Evolutionary conservation across 2,329 filamentous ascomycete species (phyloP).

Genomic region (Clarireedia sp.): DNA sequence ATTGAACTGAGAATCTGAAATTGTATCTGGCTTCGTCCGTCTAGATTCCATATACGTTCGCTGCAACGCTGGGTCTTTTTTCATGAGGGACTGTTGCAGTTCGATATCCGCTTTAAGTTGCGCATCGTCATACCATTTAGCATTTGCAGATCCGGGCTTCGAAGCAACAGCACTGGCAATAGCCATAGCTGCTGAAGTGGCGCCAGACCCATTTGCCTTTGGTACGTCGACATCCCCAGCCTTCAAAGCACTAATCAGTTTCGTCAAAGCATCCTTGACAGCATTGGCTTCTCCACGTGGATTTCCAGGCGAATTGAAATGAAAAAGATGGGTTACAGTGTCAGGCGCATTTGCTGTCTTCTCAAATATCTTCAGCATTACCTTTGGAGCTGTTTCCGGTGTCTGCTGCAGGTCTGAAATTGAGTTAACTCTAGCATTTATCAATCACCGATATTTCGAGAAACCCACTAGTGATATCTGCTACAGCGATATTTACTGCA

Average conservation of each 20-base stretch:
- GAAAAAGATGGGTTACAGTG: conserved; percentile 71
- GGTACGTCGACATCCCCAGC: conserved; percentile 33
- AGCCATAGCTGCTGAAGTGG: conserved; percentile 63
- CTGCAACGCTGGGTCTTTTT: conserved; percentile 65
- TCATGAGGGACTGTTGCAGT: conserved; percentile 82
- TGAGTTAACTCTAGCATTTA: conserved; percentile 15
- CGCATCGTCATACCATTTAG: conserved; percentile 73
- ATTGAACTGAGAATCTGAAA: conserved; percentile 75
- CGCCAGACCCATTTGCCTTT: conserved; percentile 27
- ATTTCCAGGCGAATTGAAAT: conserved; percentile 70
- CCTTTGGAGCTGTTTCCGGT: conserved; percentile 76
- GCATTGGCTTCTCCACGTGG: conserved; percentile 78
- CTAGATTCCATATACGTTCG: conserved; percentile 83
- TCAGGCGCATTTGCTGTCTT: conserved; percentile 52
- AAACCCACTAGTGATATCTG: conserved; percentile 71
- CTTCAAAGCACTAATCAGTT: conserved; percentile 54
- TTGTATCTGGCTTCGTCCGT: conserved; percentile 73
- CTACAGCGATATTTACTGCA: conserved; percentile 60
- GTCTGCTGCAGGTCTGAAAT: conserved; percentile 83
- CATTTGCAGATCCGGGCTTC: conserved; percentile 37
- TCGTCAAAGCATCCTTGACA: conserved; percentile 74
- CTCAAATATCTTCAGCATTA: conserved; percentile 88
- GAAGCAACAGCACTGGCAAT: conserved; percentile 63
- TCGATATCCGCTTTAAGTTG: conserved; percentile 70
- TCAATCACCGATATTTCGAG: conserved; percentile 5